Percentiles rank a stretch among this genome's conserved stretches.
These are phyloP conservation scores for Biancaea sappan DNA, from an alignment of 306 rosid genomes.

Conservation along the genomic window DNA sequence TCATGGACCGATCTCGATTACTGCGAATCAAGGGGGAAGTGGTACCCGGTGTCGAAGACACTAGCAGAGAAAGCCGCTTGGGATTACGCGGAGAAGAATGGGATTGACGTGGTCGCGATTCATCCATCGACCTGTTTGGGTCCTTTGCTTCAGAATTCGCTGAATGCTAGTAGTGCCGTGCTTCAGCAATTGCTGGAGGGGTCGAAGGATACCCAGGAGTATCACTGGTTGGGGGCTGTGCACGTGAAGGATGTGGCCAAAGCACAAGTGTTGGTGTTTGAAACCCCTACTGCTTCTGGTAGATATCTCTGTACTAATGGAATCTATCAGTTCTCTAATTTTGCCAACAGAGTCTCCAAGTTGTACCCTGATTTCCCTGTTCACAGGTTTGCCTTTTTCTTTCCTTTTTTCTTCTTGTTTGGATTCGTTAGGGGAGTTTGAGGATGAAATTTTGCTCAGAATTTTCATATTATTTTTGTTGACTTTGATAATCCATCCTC, in stretches of 20 bases:
- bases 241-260: slow-evolving; percentile 74
- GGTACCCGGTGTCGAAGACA: slow-evolving; percentile 93
- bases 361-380: slow-evolving; percentile 70
- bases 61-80: slow-evolving; percentile 84
- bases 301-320: slow-evolving; percentile 90
- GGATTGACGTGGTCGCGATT: slow-evolving; percentile 65
- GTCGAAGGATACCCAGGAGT: slow-evolving; percentile 70
- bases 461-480: neutral
- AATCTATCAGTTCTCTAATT: slow-evolving; percentile 66
- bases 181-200: slow-evolving; percentile 68
- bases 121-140: slow-evolving; percentile 78
- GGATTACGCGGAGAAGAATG: slow-evolving; percentile 53
- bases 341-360: slow-evolving; percentile 57
- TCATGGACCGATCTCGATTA: slow-evolving; percentile 84
- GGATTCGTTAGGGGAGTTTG: neutral
- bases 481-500: neutral
- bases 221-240: slow-evolving; percentile 87
- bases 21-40: slow-evolving; percentile 60
- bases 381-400: slow-evolving; percentile 61
- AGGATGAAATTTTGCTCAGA: neutral
- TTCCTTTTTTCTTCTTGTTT: neutral
- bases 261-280: slow-evolving; percentile 55
- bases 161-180: slow-evolving; percentile 86
- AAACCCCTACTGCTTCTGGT: slow-evolving; percentile 68
- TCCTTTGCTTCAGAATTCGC: slow-evolving; percentile 54